Evolutionary conservation across 345 rosid species (phyloP).

Genomic region (Eucalyptus marginata): DNA sequence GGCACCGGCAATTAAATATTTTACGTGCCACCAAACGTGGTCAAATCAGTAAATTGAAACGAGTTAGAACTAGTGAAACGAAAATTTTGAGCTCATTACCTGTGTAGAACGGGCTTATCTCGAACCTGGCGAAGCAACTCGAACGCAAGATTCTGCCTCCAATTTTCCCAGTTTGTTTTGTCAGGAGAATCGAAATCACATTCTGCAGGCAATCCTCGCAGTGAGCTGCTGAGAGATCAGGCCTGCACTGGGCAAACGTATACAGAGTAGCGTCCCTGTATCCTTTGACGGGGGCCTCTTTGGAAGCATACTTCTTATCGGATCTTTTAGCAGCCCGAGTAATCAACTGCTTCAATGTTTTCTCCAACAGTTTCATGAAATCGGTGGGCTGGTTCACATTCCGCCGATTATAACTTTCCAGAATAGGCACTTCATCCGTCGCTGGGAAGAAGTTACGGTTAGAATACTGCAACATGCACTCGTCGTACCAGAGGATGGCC

Average conservation of each 20-base stretch:
- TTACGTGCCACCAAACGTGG: not conserved
- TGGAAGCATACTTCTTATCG: not conserved
- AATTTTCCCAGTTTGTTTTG: not conserved
- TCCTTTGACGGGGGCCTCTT: not conserved
- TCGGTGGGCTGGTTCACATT: not conserved
- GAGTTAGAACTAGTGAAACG: not conserved
- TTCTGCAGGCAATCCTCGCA: conserved; percentile 1
- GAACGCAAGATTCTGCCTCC: conserved; percentile 8
- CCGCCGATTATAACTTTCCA: not conserved
- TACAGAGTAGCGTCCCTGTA: not conserved
- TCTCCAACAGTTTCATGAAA: not conserved
- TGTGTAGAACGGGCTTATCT: conserved; percentile 2
- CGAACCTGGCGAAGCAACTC: conserved; percentile 21
- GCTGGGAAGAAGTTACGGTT: conserved; percentile 5
- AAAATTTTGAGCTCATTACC: not conserved
- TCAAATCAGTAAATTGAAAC: not conserved
- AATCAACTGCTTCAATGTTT: not conserved
- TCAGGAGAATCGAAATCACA: not conserved
- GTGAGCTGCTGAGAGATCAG: not conserved
- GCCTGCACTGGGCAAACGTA: conserved; percentile 12
- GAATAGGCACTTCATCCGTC: not conserved
- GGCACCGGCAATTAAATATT: not conserved
- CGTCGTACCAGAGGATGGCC: conserved; percentile 23
- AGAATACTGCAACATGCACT: conserved; percentile 31
- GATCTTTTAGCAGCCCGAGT: not conserved